These are phyloP conservation scores for Zygotorulaspora mrakii DNA, from an alignment of 1,139 yeast genomes.

Conservation along the genomic window DNA sequence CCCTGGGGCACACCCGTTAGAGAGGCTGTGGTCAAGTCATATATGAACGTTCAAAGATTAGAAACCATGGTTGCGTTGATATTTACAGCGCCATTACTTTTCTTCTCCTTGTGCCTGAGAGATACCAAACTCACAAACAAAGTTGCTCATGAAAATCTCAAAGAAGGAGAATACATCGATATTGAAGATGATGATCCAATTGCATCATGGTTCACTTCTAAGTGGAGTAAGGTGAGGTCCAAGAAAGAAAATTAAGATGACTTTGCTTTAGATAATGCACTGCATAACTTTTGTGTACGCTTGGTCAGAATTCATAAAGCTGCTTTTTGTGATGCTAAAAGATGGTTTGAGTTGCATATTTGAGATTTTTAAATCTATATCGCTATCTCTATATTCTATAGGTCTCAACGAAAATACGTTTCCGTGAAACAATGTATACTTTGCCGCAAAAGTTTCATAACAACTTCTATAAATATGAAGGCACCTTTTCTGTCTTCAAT, in stretches of 20 bases:
- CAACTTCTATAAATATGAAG: not conserved
- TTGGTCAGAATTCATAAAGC: no score
- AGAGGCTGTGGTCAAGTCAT: conserved; percentile 50
- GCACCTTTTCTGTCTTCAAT: conserved; percentile 1
- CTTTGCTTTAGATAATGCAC: no score
- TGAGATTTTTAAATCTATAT: no score
- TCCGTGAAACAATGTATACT: no score
- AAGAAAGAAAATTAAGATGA: conserved; percentile 1
- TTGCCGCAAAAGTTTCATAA: no score
- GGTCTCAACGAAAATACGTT: no score
- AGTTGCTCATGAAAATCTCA: conserved; percentile 35
- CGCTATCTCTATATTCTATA: no score
- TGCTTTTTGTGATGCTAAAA: no score
- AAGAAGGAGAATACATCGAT: conserved; percentile 40
- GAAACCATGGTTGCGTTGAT: conserved; percentile 50
- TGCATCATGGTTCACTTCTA: conserved; percentile 17
- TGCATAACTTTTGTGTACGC: no score
- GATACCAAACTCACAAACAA: conserved; percentile 46
- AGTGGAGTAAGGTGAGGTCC: not conserved
- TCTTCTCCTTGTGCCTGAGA: conserved; percentile 49
- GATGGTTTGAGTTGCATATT: no score
- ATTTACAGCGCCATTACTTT: conserved; percentile 42
- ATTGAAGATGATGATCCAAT: conserved; percentile 43
- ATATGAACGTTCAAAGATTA: conserved; percentile 52
- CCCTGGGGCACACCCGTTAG: conserved; percentile 59